phyloP scores from a whole-genome alignment of 176 grass and related monocot genomes.

The Dendrocalamus sinicus region DNA sequence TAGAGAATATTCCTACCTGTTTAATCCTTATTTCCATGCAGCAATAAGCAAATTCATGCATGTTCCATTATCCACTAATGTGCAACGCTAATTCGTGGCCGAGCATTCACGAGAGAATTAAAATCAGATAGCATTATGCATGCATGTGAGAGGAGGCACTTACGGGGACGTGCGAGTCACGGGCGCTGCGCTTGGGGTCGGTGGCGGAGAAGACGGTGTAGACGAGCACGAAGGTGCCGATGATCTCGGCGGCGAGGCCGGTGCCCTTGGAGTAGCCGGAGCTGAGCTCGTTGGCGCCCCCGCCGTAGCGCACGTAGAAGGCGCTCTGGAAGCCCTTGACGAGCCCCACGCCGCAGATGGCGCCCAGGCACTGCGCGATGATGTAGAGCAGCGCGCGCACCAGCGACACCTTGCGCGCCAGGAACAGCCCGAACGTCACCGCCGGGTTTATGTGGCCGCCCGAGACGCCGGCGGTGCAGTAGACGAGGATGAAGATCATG shows the following conservation, averaged over 20 bases:
- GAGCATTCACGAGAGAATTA: constrained; percentile 16
- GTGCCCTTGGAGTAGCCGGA: constrained; percentile 76
- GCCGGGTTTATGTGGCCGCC: constrained; percentile 96
- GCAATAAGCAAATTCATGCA: not conserved
- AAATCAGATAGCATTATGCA: not conserved
- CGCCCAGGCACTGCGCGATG: constrained; percentile 83
- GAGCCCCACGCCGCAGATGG: constrained; percentile 88
- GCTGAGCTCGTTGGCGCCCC: constrained; percentile 84
- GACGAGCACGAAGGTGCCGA: constrained; percentile 95
- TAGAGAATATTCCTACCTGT: not conserved
- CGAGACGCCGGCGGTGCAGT: constrained; percentile 95
- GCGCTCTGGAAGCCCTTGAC: constrained; percentile 88
- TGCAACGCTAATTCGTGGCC: constrained; percentile 24
- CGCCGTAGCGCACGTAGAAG: constrained; percentile 72
- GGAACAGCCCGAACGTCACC: constrained; percentile 88
- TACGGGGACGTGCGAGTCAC: constrained; percentile 88
- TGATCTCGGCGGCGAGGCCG: constrained; percentile 92
- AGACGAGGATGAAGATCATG: constrained; percentile 99
- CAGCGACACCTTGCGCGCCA: constrained; percentile 89
- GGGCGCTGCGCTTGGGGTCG: constrained; percentile 97
- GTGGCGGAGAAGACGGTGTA: constrained; percentile 99
- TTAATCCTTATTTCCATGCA: not conserved
- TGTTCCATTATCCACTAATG: not conserved
- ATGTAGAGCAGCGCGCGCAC: constrained; percentile 88
- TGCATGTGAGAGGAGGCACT: constrained; percentile 62